Evolutionary conservation across 345 rosid species (phyloP).

Genomic region (Excoecaria agallocha): DNA sequence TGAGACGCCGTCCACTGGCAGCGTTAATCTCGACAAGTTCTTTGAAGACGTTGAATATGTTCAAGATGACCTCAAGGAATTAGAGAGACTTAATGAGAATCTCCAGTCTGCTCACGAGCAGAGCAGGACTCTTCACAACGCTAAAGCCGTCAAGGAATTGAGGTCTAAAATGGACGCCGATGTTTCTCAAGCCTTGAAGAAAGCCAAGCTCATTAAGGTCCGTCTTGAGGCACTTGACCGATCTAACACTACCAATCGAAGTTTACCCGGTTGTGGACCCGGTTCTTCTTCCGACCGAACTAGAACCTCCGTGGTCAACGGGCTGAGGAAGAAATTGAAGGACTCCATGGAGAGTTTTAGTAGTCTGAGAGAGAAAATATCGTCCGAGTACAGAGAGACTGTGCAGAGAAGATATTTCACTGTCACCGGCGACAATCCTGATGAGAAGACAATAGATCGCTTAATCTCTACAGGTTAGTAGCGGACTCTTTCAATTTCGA

Average conservation of each 20-base stretch:
- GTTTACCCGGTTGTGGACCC: constrained; percentile 75
- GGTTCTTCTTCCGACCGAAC: constrained; percentile 94
- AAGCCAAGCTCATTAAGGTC: constrained; percentile 75
- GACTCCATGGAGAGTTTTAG: constrained; percentile 85
- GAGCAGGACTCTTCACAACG: constrained; percentile 82
- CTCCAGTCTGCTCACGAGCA: constrained; percentile 81
- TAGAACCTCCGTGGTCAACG: constrained; percentile 74
- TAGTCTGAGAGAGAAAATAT: constrained; percentile 61
- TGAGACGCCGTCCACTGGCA: constrained; percentile 34
- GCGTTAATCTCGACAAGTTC: constrained; percentile 78
- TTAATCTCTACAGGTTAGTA: constrained; percentile 81
- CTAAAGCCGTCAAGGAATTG: constrained; percentile 69
- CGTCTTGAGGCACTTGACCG: constrained; percentile 85
- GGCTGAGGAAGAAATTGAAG: constrained; percentile 86
- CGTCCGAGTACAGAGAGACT: constrained; percentile 86
- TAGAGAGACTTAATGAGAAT: constrained; percentile 52
- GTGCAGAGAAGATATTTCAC: constrained; percentile 87
- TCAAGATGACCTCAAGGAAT: constrained; percentile 72
- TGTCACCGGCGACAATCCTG: constrained; percentile 91
- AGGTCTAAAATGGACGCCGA: constrained; percentile 81
- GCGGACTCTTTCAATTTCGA: not conserved
- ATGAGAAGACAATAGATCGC: constrained; percentile 67
- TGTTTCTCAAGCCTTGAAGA: constrained; percentile 69
- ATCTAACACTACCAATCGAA: constrained; percentile 73
- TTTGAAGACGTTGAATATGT: constrained; percentile 78